A percentile compares a stretch with the other conserved stretches of the same genome.
Evolutionary conservation across 2,329 filamentous ascomycete species (phyloP).

Genomic region (Aspergillus texensis): DNA sequence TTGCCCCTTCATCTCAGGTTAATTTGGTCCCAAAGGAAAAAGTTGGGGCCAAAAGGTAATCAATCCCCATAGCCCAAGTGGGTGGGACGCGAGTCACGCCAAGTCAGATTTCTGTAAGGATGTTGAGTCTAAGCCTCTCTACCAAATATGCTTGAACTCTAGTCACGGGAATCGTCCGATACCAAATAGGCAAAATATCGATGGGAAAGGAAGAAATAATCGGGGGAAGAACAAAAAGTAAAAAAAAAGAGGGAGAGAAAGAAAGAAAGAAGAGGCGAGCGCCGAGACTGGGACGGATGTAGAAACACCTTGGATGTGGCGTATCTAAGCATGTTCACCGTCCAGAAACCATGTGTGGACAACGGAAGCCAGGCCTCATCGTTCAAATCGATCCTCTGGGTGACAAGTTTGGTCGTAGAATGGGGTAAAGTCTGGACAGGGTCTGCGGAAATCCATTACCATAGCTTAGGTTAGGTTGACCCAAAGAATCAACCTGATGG

Average conservation of each 20-base stretch:
- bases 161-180: not conserved
- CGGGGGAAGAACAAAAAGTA: too few relatives aligned
- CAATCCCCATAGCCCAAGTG: constrained; percentile 8
- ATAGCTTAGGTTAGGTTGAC: constrained; percentile 12
- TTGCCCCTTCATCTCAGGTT: not conserved
- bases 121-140: constrained; percentile 11
- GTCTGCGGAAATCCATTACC: constrained; percentile 18
- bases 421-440: constrained; percentile 10
- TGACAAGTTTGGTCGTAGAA: not conserved
- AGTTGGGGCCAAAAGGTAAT: not conserved
- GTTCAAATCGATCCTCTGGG: not conserved
- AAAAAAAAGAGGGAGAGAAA: not conserved
- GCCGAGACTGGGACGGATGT: not conserved
- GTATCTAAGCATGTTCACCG: not conserved
- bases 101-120: constrained; percentile 4
- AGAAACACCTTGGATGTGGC: not conserved
- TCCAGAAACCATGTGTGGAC: not conserved
- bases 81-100: constrained; percentile 11
- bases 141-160: constrained; percentile 11
- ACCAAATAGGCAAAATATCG: not conserved
- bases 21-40: not conserved
- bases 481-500: constrained; percentile 10
- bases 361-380: not conserved
- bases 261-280: not conserved
- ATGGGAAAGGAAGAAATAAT: not conserved